Percentiles rank a stretch among this genome's conserved stretches.
These are phyloP conservation scores for Magnaporthiopsis incrustans DNA, from an alignment of 2,329 filamentous ascomycete species.

Conservation along the genomic window DNA sequence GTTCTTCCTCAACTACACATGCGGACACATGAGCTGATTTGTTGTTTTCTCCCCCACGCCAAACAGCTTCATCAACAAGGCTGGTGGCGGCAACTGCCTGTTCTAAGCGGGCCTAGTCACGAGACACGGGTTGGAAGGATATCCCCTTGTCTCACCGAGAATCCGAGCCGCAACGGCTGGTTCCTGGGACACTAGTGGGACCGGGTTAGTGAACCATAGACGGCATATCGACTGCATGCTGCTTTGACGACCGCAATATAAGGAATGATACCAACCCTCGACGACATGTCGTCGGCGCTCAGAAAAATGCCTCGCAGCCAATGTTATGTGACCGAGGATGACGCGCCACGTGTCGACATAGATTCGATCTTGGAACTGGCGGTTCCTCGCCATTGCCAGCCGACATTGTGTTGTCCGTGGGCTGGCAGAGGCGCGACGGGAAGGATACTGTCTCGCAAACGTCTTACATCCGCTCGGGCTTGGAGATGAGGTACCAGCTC, in stretches of 20 bases:
- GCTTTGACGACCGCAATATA: background rate
- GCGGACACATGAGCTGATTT: background rate
- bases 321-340: too few species aligned
- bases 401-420: too few species aligned
- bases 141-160: background rate
- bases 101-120: background rate
- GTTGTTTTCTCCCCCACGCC: background rate
- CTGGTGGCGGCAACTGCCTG: background rate
- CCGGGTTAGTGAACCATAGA: background rate
- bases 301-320: too few species aligned
- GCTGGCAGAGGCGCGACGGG: too few species aligned
- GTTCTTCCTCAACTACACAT: background rate
- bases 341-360: too few species aligned
- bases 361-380: too few species aligned
- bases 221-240: background rate
- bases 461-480: too few species aligned
- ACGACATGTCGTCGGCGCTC: too few species aligned
- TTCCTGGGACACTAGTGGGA: too few species aligned
- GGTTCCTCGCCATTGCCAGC: too few species aligned
- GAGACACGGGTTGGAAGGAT: background rate
- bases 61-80: background rate
- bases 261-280: background rate
- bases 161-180: background rate
- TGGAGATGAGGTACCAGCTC: too few species aligned
- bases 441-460: too few species aligned